Evolutionary conservation across 2,329 filamentous ascomycete species (phyloP).

Genomic region (Tolypocladium album): DNA sequence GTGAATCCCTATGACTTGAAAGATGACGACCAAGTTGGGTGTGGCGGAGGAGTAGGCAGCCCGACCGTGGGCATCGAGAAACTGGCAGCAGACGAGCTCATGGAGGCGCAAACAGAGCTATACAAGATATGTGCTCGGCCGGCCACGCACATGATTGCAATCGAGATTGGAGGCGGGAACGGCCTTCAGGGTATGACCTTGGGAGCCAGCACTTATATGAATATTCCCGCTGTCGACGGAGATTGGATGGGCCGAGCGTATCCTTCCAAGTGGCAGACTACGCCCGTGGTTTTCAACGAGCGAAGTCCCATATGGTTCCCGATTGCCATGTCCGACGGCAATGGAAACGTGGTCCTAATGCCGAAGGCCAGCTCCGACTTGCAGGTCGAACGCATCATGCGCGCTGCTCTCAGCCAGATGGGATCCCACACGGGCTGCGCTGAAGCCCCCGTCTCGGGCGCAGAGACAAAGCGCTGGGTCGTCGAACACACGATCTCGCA

Average conservation of each 20-base stretch:
- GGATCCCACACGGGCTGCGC: constrained; percentile 40
- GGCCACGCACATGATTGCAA: constrained; percentile 47
- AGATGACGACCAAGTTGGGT: constrained; percentile 40
- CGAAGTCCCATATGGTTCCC: constrained; percentile 33
- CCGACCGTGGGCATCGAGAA: constrained; percentile 52
- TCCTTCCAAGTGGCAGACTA: constrained; percentile 44
- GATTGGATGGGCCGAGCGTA: constrained; percentile 49
- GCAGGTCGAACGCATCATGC: constrained; percentile 37
- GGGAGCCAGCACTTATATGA: constrained; percentile 40
- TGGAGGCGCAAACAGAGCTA: constrained; percentile 38
- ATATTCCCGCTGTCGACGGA: constrained; percentile 39
- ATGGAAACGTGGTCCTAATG: constrained; percentile 39
- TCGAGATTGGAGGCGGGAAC: constrained; percentile 59
- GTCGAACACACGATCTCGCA: constrained; percentile 42
- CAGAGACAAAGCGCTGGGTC: constrained; percentile 38
- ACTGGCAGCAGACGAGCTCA: constrained; percentile 44
- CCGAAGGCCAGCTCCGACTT: constrained; percentile 33
- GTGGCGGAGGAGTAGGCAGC: constrained; percentile 46
- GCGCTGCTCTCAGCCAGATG: constrained; percentile 43
- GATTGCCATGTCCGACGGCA: constrained; percentile 38
- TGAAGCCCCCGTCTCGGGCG: constrained; percentile 35
- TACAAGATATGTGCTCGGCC: constrained; percentile 35
- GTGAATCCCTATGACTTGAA: constrained; percentile 38
- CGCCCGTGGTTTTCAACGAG: constrained; percentile 40
- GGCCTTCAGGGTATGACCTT: constrained; percentile 48